Percentiles rank a stretch among this genome's conserved stretches.
phyloP scores from a whole-genome alignment of 2,329 filamentous ascomycete genomes.

The Ophiostoma populinum region DNA sequence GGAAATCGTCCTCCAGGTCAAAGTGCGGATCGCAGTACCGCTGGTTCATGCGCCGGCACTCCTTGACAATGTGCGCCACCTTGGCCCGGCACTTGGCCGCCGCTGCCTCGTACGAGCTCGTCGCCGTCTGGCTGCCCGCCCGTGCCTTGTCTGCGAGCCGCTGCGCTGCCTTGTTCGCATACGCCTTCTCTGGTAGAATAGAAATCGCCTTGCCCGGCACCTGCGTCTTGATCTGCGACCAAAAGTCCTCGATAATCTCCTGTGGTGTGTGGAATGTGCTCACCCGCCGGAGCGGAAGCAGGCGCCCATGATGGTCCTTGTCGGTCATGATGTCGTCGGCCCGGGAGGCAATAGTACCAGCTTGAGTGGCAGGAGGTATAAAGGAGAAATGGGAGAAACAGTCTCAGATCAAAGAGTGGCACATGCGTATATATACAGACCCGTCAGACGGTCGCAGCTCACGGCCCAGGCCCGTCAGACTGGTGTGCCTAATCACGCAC shows the following conservation, averaged over 20 bases:
- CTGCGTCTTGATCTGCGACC: slow-evolving; percentile 53
- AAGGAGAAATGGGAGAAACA: too few species aligned
- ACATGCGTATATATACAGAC: too few species aligned
- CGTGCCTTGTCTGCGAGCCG: slow-evolving; percentile 35
- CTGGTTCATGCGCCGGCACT: slow-evolving; percentile 62
- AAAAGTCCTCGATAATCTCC: slow-evolving; percentile 53
- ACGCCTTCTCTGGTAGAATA: slow-evolving; percentile 49
- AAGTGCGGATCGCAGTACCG: slow-evolving; percentile 81
- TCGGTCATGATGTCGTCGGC: too few species aligned
- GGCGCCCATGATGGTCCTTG: too few species aligned
- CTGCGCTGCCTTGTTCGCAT: slow-evolving; percentile 41
- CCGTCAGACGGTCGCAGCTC: too few species aligned
- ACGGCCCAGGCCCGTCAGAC: too few species aligned
- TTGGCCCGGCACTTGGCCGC: slow-evolving; percentile 48
- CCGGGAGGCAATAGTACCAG: too few species aligned
- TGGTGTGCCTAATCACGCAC: too few species aligned
- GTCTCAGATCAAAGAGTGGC: too few species aligned
- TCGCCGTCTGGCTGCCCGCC: slow-evolving; percentile 34
- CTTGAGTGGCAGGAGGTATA: too few species aligned
- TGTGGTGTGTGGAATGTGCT: slow-evolving; percentile 33
- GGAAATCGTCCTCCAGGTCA: slow-evolving; percentile 63
- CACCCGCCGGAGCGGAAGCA: slow-evolving; percentile 2
- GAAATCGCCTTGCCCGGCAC: slow-evolving; percentile 51
- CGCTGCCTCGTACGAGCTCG: slow-evolving; percentile 54
- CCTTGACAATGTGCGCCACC: slow-evolving; percentile 41